A percentile compares a stretch with the other conserved stretches of the same genome.
These are phyloP conservation scores for Parietaria judaica DNA, from an alignment of 306 rosid species.

Conservation along the genomic window DNA sequence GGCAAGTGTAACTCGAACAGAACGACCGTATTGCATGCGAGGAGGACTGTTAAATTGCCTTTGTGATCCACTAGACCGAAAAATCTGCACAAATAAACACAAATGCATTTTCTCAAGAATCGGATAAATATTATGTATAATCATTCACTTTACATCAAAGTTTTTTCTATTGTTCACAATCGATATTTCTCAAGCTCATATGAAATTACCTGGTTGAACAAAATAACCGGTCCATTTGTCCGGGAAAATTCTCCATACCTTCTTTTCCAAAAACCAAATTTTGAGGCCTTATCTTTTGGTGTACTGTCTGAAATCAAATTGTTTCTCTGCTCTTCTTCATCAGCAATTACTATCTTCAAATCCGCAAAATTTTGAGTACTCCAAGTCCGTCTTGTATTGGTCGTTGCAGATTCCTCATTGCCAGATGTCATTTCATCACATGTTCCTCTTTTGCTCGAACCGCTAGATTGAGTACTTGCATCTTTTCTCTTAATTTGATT, in stretches of 20 bases:
- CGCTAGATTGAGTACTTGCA: conserved; percentile 20
- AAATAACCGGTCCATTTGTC: conserved; percentile 38
- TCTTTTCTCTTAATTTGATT: conserved; percentile 33
- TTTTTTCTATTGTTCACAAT: background rate
- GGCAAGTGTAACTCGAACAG: conserved; percentile 66
- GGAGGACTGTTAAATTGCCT: conserved; percentile 48
- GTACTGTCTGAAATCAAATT: conserved; percentile 26
- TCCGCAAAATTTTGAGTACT: conserved; percentile 49
- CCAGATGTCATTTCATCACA: conserved; percentile 31
- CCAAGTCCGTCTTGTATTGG: conserved; percentile 62
- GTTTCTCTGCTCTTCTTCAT: conserved; percentile 47
- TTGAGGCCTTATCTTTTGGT: conserved; percentile 76
- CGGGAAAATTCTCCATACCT: conserved; percentile 49
- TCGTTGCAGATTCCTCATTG: conserved; percentile 37
- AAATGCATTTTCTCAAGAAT: background rate
- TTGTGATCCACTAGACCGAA: conserved; percentile 32
- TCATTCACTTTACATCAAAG: too few species aligned
- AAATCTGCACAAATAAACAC: conserved; percentile 34
- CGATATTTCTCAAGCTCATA: background rate
- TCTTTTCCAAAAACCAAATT: conserved; percentile 60
- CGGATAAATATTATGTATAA: too few species aligned
- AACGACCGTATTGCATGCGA: conserved; percentile 42
- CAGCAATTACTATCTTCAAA: conserved; percentile 54
- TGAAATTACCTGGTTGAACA: conserved; percentile 54
- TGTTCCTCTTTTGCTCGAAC: conserved; percentile 25